Conservation (phyloP, 768 basidiomycete genomes). For the Floccularia luteovirens region DNA sequence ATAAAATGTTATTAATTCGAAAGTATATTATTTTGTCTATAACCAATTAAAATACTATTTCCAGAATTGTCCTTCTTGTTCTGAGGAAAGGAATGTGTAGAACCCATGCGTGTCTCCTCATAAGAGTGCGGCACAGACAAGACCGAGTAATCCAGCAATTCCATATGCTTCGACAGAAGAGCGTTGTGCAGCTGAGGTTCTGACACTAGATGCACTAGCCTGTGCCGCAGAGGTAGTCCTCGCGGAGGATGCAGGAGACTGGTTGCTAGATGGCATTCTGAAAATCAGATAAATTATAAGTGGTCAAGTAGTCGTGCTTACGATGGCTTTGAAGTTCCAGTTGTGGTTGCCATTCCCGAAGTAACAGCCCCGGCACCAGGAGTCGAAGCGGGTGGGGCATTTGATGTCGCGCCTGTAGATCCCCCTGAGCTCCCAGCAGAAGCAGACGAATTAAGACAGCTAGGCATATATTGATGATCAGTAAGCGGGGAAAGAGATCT, state of each 20-base stretch:
- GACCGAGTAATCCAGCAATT: conserved; percentile 40
- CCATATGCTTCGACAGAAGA: conserved; percentile 25
- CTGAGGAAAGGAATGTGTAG: too few species aligned
- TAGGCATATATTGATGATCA: background rate
- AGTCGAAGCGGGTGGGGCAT: conserved; percentile 2
- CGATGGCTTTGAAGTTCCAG: background rate
- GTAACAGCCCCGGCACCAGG: background rate
- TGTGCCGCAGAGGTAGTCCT: background rate
- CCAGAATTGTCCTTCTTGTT: too few species aligned
- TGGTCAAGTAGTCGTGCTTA: background rate
- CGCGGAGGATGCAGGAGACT: background rate
- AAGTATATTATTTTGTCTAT: too few species aligned
- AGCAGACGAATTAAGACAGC: background rate
- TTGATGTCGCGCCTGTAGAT: conserved; percentile 1
- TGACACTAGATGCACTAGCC: background rate
- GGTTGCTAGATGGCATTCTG: too few species aligned
- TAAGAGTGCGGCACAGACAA: conserved; percentile 48
- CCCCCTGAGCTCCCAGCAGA: background rate
- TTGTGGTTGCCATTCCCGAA: background rate
- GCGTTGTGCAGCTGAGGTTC: conserved; percentile 8
- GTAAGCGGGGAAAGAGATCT: background rate
- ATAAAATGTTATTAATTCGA: too few species aligned
- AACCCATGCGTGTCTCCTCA: too few species aligned
- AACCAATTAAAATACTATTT: too few species aligned
- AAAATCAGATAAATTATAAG: too few species aligned